Conservation (phyloP, 495 filamentous ascomycete genomes). For the Penicillium malachiteum region DNA sequence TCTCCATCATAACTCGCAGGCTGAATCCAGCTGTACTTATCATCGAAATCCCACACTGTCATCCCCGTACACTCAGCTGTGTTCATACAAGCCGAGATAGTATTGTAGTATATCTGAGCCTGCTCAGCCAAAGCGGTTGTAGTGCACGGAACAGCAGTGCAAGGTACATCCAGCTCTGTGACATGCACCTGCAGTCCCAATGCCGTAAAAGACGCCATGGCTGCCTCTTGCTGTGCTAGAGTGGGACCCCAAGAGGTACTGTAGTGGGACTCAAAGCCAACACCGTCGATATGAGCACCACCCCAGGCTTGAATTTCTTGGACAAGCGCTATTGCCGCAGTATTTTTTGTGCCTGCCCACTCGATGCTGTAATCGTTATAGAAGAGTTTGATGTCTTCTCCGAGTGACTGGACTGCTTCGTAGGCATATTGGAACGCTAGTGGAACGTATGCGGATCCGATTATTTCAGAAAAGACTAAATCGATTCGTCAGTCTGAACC, state of each 20-base stretch:
- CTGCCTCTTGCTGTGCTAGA: neutral
- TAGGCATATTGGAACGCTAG: neutral
- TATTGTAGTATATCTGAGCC: neutral
- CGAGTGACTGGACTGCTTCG: neutral
- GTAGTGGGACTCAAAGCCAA: slow-evolving; percentile 1
- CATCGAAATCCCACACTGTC: slow-evolving; percentile 1
- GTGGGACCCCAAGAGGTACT: neutral
- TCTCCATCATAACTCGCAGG: neutral
- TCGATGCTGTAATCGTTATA: neutral
- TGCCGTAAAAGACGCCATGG: neutral
- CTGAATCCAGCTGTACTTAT: neutral
- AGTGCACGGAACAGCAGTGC: neutral
- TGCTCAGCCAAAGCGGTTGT: neutral
- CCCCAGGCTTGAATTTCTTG: neutral
- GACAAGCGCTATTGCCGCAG: neutral
- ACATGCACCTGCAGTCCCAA: neutral
- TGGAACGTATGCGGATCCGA: neutral
- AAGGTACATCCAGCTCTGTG: neutral
- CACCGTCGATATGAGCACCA: neutral
- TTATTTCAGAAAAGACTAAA: neutral
- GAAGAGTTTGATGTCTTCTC: neutral
- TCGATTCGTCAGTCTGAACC: neutral
- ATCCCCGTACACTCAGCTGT: neutral
- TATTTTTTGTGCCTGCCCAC: neutral
- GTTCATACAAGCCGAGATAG: neutral